Evolutionary conservation across 2,329 filamentous ascomycete species (phyloP).

Genomic region (Xylariales sp.): DNA sequence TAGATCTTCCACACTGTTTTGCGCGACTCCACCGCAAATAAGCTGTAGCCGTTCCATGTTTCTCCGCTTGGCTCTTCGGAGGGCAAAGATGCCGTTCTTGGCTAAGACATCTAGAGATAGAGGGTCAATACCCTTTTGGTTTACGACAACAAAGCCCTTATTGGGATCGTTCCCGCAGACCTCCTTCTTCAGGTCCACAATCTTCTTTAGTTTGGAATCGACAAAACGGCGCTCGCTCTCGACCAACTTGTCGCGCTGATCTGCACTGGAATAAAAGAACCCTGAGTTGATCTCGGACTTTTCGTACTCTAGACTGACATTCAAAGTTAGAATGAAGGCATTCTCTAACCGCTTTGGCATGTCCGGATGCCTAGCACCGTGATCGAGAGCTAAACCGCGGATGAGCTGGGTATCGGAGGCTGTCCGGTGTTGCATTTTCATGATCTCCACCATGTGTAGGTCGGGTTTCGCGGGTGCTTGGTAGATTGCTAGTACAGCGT

Average conservation of each 20-base stretch:
- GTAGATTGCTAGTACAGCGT: constrained; percentile 95
- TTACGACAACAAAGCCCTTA: constrained; percentile 97
- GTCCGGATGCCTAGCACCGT: constrained; percentile 95
- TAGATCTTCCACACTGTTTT: constrained; percentile 97
- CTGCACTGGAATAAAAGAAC: constrained; percentile 98
- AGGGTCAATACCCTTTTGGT: constrained; percentile 99
- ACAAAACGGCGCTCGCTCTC: constrained; percentile 97
- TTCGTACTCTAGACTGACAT: constrained; percentile 97
- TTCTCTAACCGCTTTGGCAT: constrained; percentile 98
- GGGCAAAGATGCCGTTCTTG: constrained; percentile 96
- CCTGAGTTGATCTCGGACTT: constrained; percentile 99
- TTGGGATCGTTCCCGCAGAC: constrained; percentile 92
- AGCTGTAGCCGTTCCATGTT: constrained; percentile 99
- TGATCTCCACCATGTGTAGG: constrained; percentile 99
- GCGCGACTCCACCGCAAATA: constrained; percentile 87
- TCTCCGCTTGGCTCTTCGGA: constrained; percentile 93
- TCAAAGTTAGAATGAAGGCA: constrained; percentile 92
- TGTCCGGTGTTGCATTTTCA: constrained; percentile 99
- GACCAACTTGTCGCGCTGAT: constrained; percentile 97
- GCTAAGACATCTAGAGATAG: constrained; percentile 94
- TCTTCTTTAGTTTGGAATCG: constrained; percentile 95
- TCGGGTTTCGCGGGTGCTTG: constrained; percentile 90
- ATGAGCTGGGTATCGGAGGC: constrained; percentile 97
- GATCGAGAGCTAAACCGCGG: constrained; percentile 89
- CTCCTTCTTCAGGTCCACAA: constrained; percentile 97